Evolutionary conservation across 2,329 filamentous ascomycete species (phyloP).

Genomic region (Phialemonium atrogriseum): DNA sequence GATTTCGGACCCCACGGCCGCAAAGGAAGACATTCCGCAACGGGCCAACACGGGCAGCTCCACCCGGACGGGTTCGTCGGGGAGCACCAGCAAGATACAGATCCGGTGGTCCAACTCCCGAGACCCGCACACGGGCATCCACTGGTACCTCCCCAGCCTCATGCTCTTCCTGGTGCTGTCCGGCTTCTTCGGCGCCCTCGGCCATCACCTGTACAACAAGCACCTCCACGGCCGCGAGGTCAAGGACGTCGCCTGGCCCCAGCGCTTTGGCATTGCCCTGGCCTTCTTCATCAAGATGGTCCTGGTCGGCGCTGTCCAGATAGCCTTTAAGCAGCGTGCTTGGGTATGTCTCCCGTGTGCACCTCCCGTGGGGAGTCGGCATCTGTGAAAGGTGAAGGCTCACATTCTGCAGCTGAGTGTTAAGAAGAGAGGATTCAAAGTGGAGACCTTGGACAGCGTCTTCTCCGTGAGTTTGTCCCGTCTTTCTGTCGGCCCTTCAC

Average conservation of each 20-base stretch:
- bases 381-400: not conserved
- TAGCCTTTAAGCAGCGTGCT: conserved; percentile 10
- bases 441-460: conserved; percentile 8
- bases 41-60: no score
- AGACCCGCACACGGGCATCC: no score
- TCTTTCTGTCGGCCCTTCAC: not conserved
- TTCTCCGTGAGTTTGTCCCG: conserved; percentile 6
- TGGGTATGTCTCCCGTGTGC: conserved; percentile 4
- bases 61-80: no score
- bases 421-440: conserved; percentile 6
- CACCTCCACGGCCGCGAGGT: conserved; percentile 6
- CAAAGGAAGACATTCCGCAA: no score
- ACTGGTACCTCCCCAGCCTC: conserved; percentile 1
- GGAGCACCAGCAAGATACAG: no score
- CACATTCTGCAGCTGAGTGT: conserved; percentile 5
- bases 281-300: conserved; percentile 9
- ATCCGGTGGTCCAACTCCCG: no score
- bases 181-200: conserved; percentile 6
- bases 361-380: not conserved
- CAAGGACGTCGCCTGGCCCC: conserved; percentile 7
- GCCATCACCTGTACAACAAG: conserved; percentile 9
- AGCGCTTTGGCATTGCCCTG: conserved; percentile 9
- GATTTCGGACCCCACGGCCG: no score
- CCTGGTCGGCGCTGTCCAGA: conserved; percentile 7
- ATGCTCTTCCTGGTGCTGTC: conserved; percentile 7